phyloP scores from a whole-genome alignment of 257 asterid genomes.

The Solanum chilense region DNA sequence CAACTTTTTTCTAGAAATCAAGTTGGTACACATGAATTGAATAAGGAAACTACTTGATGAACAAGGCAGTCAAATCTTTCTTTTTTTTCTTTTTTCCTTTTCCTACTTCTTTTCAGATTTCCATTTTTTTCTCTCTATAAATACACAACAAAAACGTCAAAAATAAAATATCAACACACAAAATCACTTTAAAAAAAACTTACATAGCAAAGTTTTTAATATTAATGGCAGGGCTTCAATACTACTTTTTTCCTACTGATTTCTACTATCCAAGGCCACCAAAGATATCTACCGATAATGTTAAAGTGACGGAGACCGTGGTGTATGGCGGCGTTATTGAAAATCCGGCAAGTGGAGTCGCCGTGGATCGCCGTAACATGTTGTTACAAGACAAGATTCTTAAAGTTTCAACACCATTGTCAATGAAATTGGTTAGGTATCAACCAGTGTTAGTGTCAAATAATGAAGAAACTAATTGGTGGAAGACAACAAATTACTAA shows the following conservation, averaged over 20 bases:
- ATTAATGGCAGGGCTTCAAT: conserved; percentile 44
- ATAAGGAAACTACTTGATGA: not conserved
- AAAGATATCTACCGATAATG: not conserved
- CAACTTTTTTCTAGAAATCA: not conserved
- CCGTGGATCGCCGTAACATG: not conserved
- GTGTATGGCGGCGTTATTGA: not conserved
- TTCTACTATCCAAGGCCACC: conserved; percentile 35
- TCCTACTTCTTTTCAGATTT: not conserved
- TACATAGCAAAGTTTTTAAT: not conserved
- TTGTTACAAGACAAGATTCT: not conserved
- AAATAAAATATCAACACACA: not conserved
- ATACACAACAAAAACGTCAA: not conserved
- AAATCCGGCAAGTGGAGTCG: not conserved
- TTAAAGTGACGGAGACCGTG: not conserved
- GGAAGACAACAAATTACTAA: not conserved
- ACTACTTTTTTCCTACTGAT: conserved; percentile 52
- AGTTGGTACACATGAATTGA: not conserved
- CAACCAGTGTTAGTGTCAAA: not conserved
- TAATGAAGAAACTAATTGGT: not conserved
- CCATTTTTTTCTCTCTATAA: not conserved
- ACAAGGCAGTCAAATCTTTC: not conserved
- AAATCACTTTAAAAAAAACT: not conserved
- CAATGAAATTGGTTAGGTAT: not conserved
- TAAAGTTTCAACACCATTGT: not conserved
- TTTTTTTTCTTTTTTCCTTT: not conserved